Evolutionary conservation across 2,329 filamentous ascomycete species (phyloP), one percentile per base, ranked within the genome.

Genomic region (Sclerotinia spermophila): DNA sequence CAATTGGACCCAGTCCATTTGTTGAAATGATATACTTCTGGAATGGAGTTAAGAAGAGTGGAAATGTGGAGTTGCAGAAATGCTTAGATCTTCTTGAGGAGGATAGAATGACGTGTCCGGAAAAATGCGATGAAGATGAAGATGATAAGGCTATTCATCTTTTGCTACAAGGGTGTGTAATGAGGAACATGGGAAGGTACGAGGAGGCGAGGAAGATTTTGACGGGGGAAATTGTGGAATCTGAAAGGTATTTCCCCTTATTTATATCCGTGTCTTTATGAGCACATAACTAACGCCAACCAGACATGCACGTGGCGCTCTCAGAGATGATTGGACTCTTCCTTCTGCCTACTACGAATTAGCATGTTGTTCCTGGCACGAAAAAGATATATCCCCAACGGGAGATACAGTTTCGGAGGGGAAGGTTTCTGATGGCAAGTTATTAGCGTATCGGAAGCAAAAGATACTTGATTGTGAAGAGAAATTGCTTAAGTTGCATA

Each of bases 11-110:
- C 4, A 92, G 90, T 72, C 96, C 96, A 0, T 84, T 93, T 0
- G 88, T 94, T 77, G 96, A 98, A 82, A 97, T 98, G 91, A 90
- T 92, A 19, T 97, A 95, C 79, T 89, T 98, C 76, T 98, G 94
- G 94, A 94, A 93, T 77, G 95, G 94, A 0, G 89, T 88, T 76
- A 95, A 92, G 81, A 89, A 93, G 69, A 96, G 97, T 92, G 83
- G 86, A 2, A 76, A 81, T 0, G 81, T 82, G 0, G 87, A 95
- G 72, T 83, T 97, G 21, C 83, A 90, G 62, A 82, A 84, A 56
- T 92, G 89, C 0, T 79, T 93, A 51, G 81, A 79, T 0, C 85
- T 86, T n/a, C 81, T 97, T 17, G 82, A 84, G 0, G 97, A 87
- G 87, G 82, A 83, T 33, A 80, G 93, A 82, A 87, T 87, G 0